Percentiles rank a stretch among this genome's conserved stretches.
These are phyloP conservation scores for Beauveria varroae DNA, from an alignment of 2,329 filamentous ascomycete species.

Conservation along the genomic window DNA sequence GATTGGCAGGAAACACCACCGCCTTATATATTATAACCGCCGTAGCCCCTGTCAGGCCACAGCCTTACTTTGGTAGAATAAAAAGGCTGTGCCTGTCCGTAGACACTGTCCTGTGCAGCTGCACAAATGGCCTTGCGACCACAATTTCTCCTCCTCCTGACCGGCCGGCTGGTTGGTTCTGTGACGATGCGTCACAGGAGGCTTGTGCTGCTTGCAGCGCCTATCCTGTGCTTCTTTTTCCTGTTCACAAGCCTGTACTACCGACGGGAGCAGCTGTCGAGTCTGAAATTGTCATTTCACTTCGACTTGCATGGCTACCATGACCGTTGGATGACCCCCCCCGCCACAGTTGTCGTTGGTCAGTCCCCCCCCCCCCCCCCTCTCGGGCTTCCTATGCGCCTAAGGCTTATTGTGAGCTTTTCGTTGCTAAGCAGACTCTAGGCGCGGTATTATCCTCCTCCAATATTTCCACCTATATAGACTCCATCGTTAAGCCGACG, in stretches of 20 bases:
- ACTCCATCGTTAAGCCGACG: slow-evolving; percentile 22
- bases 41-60: slow-evolving; percentile 23
- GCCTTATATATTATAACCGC: background rate
- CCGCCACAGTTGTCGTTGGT: background rate
- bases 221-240: background rate
- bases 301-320: background rate
- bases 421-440: background rate
- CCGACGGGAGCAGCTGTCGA: background rate
- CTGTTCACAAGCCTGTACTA: background rate
- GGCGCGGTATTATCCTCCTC: slow-evolving; percentile 12
- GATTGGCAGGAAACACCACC: background rate
- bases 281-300: background rate
- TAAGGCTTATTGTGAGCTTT: background rate
- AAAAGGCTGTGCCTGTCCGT: background rate
- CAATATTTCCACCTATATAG: slow-evolving; percentile 19
- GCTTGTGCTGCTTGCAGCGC: background rate
- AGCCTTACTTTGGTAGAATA: background rate
- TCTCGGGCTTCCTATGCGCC: background rate
- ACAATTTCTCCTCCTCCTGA: background rate
- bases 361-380: background rate
- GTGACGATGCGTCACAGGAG: background rate
- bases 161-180: background rate
- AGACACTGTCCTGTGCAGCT: background rate
- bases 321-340: background rate
- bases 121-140: background rate